Conservation (phyloP, 78 protist genomes). For the Acrasis kona region DNA sequence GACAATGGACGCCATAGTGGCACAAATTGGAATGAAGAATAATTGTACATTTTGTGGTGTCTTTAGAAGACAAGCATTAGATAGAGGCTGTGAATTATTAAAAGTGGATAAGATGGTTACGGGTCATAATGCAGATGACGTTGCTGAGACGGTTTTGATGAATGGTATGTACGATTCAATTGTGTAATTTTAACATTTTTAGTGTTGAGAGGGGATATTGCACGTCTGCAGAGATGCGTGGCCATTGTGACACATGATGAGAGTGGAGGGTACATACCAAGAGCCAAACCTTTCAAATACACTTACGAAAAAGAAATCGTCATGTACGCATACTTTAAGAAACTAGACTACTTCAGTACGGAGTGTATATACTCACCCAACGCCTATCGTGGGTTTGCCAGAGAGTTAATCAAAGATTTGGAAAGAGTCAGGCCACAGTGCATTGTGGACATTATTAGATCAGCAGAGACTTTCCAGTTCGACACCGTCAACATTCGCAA, state of each 20-base stretch:
- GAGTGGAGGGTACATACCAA: slow-evolving; percentile 26
- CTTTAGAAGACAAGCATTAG: slow-evolving; percentile 85
- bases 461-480: not conserved
- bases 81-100: slow-evolving; percentile 63
- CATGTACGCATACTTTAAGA: slow-evolving; percentile 70
- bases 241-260: slow-evolving; percentile 56
- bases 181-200: not conserved
- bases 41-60: slow-evolving; percentile 90
- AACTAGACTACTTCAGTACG: slow-evolving; percentile 67
- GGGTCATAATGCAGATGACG: slow-evolving; percentile 91
- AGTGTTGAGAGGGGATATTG: slow-evolving; percentile 73
- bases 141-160: slow-evolving; percentile 85
- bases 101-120: slow-evolving; percentile 61
- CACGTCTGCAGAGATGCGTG: slow-evolving; percentile 66
- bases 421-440: slow-evolving; percentile 48
- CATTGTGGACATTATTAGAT: slow-evolving; percentile 26
- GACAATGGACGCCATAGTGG: slow-evolving; percentile 83
- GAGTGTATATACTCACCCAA: slow-evolving; percentile 72
- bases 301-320: slow-evolving; percentile 84
- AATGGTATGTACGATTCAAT: slow-evolving; percentile 37
- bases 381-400: slow-evolving; percentile 75
- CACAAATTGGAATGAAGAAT: slow-evolving; percentile 47
- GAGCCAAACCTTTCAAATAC: slow-evolving; percentile 81
- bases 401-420: slow-evolving; percentile 62
- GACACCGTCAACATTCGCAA: not conserved